A percentile compares a stretch with the other conserved stretches of the same genome.
These are phyloP conservation scores for Colletotrichum gigasporum DNA, from an alignment of 2,329 filamentous ascomycete species.

Conservation along the genomic window DNA sequence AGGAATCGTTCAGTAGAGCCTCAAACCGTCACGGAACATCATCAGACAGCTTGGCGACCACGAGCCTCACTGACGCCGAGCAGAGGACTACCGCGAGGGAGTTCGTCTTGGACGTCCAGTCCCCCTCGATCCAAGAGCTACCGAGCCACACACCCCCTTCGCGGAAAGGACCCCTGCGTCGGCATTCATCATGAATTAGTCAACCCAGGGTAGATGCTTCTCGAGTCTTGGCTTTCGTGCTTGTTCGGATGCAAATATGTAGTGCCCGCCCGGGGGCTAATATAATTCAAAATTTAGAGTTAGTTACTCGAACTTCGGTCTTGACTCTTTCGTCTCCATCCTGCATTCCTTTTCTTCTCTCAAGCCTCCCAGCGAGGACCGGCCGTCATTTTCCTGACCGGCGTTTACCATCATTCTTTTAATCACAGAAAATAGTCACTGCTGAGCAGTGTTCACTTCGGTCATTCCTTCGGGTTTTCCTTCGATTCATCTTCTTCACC, in stretches of 20 bases:
- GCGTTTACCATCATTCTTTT: slow-evolving; percentile 24
- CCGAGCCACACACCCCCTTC: no score
- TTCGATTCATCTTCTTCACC: background rate
- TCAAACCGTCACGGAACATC: slow-evolving; percentile 31
- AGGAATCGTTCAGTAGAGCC: slow-evolving; percentile 25
- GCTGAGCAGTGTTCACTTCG: slow-evolving; percentile 21
- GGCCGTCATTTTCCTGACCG: slow-evolving; percentile 15
- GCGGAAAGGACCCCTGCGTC: background rate
- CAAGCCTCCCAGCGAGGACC: slow-evolving; percentile 22
- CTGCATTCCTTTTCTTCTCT: background rate
- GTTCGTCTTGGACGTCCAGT: slow-evolving; percentile 6
- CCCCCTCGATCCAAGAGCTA: no score
- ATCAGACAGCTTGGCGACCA: slow-evolving; percentile 28
- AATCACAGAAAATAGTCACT: slow-evolving; percentile 10
- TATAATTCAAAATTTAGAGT: slow-evolving; percentile 30
- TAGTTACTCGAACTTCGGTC: background rate
- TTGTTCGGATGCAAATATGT: slow-evolving; percentile 12
- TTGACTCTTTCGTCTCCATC: slow-evolving; percentile 5
- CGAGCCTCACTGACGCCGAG: slow-evolving; percentile 3
- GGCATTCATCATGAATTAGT: slow-evolving; percentile 12
- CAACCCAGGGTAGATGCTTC: slow-evolving; percentile 1
- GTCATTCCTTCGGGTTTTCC: background rate
- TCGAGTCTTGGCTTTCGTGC: slow-evolving; percentile 7
- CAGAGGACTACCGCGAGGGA: background rate
- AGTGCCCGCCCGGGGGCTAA: slow-evolving; percentile 1